A percentile compares a stretch with the other conserved stretches of the same genome.
These are phyloP conservation scores for Cantharellus cinnabarinus DNA, from an alignment of 768 basidiomycete genomes.

Conservation along the genomic window DNA sequence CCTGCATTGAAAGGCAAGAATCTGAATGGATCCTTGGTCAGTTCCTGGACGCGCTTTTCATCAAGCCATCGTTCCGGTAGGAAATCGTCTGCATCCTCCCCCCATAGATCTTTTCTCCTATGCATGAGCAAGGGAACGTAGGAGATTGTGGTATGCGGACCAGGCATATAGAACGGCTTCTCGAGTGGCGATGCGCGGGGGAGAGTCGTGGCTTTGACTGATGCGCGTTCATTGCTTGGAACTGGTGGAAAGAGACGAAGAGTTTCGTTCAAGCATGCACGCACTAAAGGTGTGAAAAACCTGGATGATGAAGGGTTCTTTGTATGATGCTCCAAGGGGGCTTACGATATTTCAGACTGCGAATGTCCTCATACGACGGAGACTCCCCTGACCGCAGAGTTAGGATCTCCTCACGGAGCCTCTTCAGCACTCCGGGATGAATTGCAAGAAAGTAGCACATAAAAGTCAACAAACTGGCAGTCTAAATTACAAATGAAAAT, in stretches of 20 bases:
- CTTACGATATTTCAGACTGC: conserved; percentile 36
- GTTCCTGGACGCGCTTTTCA: conserved; percentile 18
- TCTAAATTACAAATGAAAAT: background rate
- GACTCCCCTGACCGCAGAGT: conserved; percentile 21
- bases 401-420: conserved; percentile 33
- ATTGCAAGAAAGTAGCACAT: conserved; percentile 33
- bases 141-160: background rate
- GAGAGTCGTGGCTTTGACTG: conserved; percentile 10
- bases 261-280: conserved; percentile 20
- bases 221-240: conserved; percentile 10
- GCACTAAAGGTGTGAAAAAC: background rate
- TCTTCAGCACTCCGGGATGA: conserved; percentile 26
- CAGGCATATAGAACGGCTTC: conserved; percentile 4
- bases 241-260: conserved; percentile 32
- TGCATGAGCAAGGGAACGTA: conserved; percentile 11
- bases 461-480: conserved; percentile 30
- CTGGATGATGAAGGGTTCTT: conserved; percentile 31
- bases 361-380: conserved; percentile 35
- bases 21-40: conserved; percentile 2
- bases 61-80: conserved; percentile 16
- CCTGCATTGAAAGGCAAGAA: background rate
- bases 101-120: conserved; percentile 15
- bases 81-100: conserved; percentile 16
- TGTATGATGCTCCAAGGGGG: conserved; percentile 17
- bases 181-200: background rate